Base-by-base conservation (phyloP, 108 stramenopile species). In the Licmophora abbreviata region DNA sequence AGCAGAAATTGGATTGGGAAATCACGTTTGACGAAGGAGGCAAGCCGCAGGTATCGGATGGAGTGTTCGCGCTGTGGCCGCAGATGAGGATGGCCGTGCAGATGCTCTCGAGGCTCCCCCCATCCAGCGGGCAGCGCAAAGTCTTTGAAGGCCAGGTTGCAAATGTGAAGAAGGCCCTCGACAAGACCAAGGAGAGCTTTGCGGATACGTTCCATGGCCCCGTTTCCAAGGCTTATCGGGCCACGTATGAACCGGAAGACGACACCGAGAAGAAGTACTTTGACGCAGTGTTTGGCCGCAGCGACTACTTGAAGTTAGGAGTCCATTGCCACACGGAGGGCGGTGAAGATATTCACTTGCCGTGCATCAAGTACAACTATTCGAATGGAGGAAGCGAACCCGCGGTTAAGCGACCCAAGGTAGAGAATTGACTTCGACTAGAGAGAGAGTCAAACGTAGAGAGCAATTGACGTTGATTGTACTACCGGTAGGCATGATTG, bases 1-100 rank as follows among this genome's bases (percentile, higher is more conserved):
- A 58, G 40, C 65, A 70, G 44, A 75, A 75, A 61, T 37, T 75
- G 29, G 65, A 75, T 14, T 75, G 74, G 74, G 46, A 61, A 22
- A 66, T 75, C 21, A 24, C 36, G 15, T 61, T 70, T 54, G 74
- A 66, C 29, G 74, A 75, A 3, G 58, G 62, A 10, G 74, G 74
- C 9, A 70, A 67, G 59, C 63, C 64, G 3, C 44, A 50, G 18
- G 74, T 70, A 9, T 70, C 64, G 28, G 74, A 70, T 25, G 74
- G 74, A 21, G 74, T 75, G 21, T 75, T 63, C 30, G 53, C 74
- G 10, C 74, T 67, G 10, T 75, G 74, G 74, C 74, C 74, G 12
- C 74, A 75, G 43, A 56, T 75, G 14, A 68, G 74, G 20, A 75
- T 75, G 74, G 74, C 74, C 18, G 69, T 63, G 14, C 68, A 70